Percentiles rank a stretch among this genome's conserved stretches.
Evolutionary conservation across 768 basidiomycete species (phyloP).

Genomic region (Galerina sulciceps): DNA sequence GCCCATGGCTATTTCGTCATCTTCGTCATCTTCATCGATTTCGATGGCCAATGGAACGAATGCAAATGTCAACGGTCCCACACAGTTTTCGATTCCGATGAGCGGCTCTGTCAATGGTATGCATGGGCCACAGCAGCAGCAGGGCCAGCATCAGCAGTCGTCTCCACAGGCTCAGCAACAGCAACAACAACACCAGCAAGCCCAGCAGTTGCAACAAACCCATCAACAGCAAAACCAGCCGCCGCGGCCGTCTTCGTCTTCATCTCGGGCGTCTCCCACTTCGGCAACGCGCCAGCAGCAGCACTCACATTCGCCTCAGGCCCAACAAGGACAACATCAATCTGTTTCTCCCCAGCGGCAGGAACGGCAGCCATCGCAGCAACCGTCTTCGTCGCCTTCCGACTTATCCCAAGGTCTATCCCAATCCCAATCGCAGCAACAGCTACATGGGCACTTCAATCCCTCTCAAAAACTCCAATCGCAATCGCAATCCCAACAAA

Average conservation of each 20-base stretch:
- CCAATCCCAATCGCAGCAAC: neutral
- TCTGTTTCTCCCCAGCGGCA: neutral
- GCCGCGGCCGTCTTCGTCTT: constrained; percentile 23
- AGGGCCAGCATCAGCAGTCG: neutral
- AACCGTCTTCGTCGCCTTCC: neutral
- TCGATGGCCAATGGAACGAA: neutral
- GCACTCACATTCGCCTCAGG: neutral
- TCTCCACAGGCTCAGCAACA: constrained; percentile 5
- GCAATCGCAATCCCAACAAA: neutral
- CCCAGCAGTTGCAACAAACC: constrained; percentile 13
- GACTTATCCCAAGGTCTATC: neutral
- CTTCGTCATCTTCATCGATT: neutral
- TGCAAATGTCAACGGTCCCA: constrained; percentile 13
- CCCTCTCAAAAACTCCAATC: neutral
- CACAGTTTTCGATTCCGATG: constrained; percentile 35
- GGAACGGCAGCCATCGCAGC: neutral
- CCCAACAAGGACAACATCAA: neutral
- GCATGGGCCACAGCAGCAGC: constrained; percentile 6
- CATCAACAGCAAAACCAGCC: constrained; percentile 5
- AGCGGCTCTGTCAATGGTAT: constrained; percentile 17
- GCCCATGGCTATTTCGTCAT: constrained; percentile 5
- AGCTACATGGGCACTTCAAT: too few relatives aligned
- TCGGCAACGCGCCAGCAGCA: constrained; percentile 11
- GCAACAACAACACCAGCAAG: constrained; percentile 10
- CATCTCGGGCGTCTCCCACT: constrained; percentile 15